These are phyloP conservation scores for Verticillium dahliae DNA, from an alignment of 2,329 filamentous ascomycete species.

Conservation along the genomic window DNA sequence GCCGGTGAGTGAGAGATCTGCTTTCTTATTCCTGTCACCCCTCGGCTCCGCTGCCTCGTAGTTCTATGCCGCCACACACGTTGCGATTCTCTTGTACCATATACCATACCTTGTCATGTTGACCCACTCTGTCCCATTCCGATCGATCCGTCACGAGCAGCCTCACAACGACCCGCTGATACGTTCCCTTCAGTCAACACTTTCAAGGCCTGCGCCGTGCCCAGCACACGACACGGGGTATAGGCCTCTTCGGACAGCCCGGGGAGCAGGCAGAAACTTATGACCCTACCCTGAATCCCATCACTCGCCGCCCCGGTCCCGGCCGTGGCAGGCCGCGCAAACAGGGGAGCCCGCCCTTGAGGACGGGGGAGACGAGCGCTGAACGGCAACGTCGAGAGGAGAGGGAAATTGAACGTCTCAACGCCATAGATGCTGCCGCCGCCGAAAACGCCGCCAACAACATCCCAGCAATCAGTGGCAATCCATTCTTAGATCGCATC, in stretches of 20 bases:
- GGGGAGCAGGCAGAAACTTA: constrained; percentile 17
- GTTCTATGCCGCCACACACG: too few species aligned
- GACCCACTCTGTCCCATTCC: background rate
- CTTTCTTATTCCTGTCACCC: background rate
- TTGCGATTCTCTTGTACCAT: background rate
- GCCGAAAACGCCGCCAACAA: too few species aligned
- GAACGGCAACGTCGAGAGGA: too few species aligned
- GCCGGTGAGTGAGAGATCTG: constrained; percentile 41
- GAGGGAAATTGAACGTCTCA: background rate
- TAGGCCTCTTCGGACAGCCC: constrained; percentile 16
- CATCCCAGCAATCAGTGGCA: too few species aligned
- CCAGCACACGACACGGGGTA: constrained; percentile 43
- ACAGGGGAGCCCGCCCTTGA: constrained; percentile 18
- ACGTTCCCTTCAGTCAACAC: constrained; percentile 43
- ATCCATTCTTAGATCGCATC: too few species aligned
- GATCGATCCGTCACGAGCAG: background rate
- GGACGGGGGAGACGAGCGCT: background rate
- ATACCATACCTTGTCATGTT: background rate
- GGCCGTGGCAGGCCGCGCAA: constrained; percentile 50
- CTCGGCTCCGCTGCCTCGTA: background rate
- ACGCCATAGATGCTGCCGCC: background rate
- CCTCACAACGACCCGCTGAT: background rate
- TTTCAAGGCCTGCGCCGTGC: constrained; percentile 52
- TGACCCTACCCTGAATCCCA: constrained; percentile 50
- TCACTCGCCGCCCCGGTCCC: constrained; percentile 53